Conservation (phyloP, 1,139 yeast genomes). For the Ogataea hybrid region DNA sequence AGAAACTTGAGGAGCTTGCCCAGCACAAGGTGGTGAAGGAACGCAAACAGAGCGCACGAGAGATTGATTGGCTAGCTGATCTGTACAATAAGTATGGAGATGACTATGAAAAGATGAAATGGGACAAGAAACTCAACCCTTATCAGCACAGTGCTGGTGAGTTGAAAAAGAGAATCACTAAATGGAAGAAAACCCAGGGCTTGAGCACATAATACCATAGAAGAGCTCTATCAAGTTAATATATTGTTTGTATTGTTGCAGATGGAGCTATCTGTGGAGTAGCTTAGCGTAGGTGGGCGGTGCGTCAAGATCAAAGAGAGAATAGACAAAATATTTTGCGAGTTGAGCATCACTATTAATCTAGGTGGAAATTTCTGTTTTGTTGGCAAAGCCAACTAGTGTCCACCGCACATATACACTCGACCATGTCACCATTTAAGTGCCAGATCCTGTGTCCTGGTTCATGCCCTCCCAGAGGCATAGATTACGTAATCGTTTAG, state of each 20-base stretch:
- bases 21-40: constrained; percentile 44
- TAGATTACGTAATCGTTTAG: too few species aligned
- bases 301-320: too few species aligned
- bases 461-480: too few species aligned
- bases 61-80: constrained; percentile 64
- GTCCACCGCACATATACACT: too few species aligned
- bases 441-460: too few species aligned
- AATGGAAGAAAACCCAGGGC: constrained; percentile 19
- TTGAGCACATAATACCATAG: neutral
- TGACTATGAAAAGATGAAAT: constrained; percentile 83
- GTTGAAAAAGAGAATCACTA: constrained; percentile 47
- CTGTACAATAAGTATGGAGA: constrained; percentile 82
- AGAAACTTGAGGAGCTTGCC: constrained; percentile 69
- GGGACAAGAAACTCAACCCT: constrained; percentile 84
- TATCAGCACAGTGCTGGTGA: constrained; percentile 87
- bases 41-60: constrained; percentile 68
- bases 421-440: too few species aligned
- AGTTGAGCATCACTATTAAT: neutral
- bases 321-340: too few species aligned
- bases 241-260: too few species aligned
- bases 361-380: neutral
- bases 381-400: neutral
- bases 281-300: too few species aligned
- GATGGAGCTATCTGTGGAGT: too few species aligned
- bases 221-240: too few species aligned